Base-by-base conservation (phyloP, 345 rosid genomes). In the Camelina neglecta region DNA sequence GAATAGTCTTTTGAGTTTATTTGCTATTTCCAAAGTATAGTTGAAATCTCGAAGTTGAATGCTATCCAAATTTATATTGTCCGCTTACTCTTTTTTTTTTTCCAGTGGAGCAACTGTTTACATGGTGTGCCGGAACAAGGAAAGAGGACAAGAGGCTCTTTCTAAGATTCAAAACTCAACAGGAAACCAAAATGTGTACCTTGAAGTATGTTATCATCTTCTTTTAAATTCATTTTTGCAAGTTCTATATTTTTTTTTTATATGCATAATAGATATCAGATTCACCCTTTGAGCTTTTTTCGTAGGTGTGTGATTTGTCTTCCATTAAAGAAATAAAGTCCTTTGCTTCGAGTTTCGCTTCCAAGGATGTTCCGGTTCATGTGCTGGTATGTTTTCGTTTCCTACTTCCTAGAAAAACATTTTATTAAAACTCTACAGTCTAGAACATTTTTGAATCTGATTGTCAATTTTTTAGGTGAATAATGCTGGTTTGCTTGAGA, bases 221-320 rank as follows among this genome's bases (percentile, higher is more conserved):
- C 49, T 60, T 29, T 38, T 0, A 9, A 36, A 15, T 42, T 41
- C 56, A 13, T 39, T 12, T 66, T 12, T 6, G 12, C 26, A 41
- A 11, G 29, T 60, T 38, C 23, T 20, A 65, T 66, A 29, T 35
- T 35, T 0, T 38, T 18, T 51, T 77, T 66, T 66, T 65, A 49
- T 58, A 49, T 60, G 74, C 15, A 62, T 15, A 18, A 39, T 41
- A 8, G 13, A 41, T 41, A 41, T 41, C 5, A 41, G 44, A 18
- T 49, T 8, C 21, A 15, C 21, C 6, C 53, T 8, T 55, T 11
- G 20, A 48, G 29, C 29, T 38, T 54, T 75, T 35, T 67, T 84
- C 81, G 15, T 87, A 91, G 98, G 84, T 93, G 11, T 93, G 95
- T 71, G 96, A 94, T 84, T 88, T 94, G 78, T 91, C 95, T 18